A percentile compares a stretch with the other conserved stretches of the same genome.
phyloP scores from a whole-genome alignment of 306 rosid species.

The Coriaria nepalensis region DNA sequence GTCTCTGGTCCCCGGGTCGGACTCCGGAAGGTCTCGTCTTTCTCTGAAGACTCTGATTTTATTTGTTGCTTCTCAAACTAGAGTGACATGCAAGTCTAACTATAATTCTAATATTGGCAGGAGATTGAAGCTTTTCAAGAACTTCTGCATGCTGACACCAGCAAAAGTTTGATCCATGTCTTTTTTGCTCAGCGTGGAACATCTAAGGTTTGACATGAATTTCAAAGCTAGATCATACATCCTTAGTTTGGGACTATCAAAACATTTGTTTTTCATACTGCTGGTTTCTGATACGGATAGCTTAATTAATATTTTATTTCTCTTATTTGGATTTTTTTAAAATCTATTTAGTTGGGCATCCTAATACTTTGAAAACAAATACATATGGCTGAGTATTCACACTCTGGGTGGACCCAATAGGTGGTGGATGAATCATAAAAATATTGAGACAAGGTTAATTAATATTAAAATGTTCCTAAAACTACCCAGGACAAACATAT shows the following conservation, averaged over 20 bases:
- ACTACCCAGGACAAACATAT: no score
- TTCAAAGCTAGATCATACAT: background rate
- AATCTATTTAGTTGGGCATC: no score
- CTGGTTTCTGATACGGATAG: no score
- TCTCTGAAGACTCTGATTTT: conserved; percentile 9
- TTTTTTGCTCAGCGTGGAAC: conserved; percentile 92
- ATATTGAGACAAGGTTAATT: no score
- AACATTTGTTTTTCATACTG: background rate
- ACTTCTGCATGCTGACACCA: conserved; percentile 45
- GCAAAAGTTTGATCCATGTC: conserved; percentile 72
- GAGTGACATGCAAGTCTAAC: conserved; percentile 9
- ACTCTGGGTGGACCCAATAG: no score
- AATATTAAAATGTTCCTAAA: no score
- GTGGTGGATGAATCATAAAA: no score
- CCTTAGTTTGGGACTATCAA: no score
- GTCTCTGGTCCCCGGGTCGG: conserved; percentile 77
- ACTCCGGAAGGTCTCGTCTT: conserved; percentile 69
- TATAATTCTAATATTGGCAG: conserved; percentile 38
- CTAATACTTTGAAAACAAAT: no score
- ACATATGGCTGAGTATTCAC: no score
- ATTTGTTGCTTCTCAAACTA: conserved; percentile 4
- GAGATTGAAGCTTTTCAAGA: conserved; percentile 68
- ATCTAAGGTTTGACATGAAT: conserved; percentile 51
- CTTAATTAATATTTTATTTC: no score
- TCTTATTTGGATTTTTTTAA: no score